A percentile compares a stretch with the other conserved stretches of the same genome.
Evolutionary conservation across 1,284 basidiomycete species (phyloP).

Genomic region (Moesziomyces sp.): DNA sequence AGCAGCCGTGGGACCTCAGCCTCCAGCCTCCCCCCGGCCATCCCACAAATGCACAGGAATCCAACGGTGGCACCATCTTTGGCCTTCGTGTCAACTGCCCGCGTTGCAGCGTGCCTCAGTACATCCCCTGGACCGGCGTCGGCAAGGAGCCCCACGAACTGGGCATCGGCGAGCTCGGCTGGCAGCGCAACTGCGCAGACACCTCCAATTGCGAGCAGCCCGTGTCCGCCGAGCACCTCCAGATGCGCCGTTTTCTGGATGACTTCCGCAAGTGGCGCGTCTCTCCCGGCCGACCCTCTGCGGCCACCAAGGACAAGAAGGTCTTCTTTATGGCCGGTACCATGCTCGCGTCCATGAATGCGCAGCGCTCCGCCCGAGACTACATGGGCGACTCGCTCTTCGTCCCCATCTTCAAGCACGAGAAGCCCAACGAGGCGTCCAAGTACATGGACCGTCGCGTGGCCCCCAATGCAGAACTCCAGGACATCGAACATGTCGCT

Average conservation of each 20-base stretch:
- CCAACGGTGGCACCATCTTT: conserved; percentile 34
- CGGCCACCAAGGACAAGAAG: not conserved
- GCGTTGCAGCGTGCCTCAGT: conserved; percentile 17
- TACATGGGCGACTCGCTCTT: conserved; percentile 28
- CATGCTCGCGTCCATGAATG: conserved; percentile 22
- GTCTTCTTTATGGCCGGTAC: conserved; percentile 46
- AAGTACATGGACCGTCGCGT: conserved; percentile 7
- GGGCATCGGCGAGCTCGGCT: conserved; percentile 37
- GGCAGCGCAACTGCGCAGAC: conserved; percentile 26
- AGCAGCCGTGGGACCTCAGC: conserved; percentile 40
- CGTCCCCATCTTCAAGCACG: conserved; percentile 30
- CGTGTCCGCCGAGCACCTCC: conserved; percentile 32
- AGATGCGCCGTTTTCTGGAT: conserved; percentile 43
- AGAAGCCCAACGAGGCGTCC: conserved; percentile 19
- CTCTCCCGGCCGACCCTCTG: conserved; percentile 12
- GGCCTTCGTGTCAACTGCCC: conserved; percentile 40
- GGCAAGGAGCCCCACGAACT: conserved; percentile 27
- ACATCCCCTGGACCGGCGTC: conserved; percentile 39
- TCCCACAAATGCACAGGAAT: conserved; percentile 37
- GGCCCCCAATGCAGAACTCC: not conserved
- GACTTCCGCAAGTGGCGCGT: conserved; percentile 26
- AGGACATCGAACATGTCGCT: conserved; percentile 24
- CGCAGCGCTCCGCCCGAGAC: conserved; percentile 17
- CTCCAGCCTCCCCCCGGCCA: conserved; percentile 37
- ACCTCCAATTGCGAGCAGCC: conserved; percentile 4